A percentile compares a stretch with the other conserved stretches of the same genome.
These are phyloP conservation scores for Pulveroboletus sp. DNA, from an alignment of 768 basidiomycete genomes.

Conservation along the genomic window DNA sequence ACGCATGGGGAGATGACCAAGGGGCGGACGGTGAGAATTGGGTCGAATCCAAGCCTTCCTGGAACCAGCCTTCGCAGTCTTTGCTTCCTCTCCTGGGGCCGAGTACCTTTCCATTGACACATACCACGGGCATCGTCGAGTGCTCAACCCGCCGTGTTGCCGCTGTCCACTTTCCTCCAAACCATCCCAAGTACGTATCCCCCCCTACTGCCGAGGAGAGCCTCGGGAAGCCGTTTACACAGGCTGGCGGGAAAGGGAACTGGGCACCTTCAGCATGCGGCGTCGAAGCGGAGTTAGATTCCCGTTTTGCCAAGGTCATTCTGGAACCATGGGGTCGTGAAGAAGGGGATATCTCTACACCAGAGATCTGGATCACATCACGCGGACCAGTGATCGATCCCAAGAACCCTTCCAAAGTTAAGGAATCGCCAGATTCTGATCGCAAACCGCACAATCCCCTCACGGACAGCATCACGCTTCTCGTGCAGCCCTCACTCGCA, in stretches of 20 bases:
- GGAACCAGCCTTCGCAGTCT: slow-evolving; percentile 20
- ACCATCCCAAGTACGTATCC: slow-evolving; percentile 14
- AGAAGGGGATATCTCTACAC: slow-evolving; percentile 36
- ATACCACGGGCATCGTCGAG: slow-evolving; percentile 64
- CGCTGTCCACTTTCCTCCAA: slow-evolving; percentile 39
- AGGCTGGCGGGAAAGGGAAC: neutral
- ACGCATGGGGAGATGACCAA: slow-evolving; percentile 13
- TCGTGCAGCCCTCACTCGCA: slow-evolving; percentile 45
- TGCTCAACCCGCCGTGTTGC: slow-evolving; percentile 57
- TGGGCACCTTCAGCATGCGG: slow-evolving; percentile 21
- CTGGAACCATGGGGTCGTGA: slow-evolving; percentile 53
- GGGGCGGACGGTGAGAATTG: neutral
- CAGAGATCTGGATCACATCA: slow-evolving; percentile 35
- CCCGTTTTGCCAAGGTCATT: slow-evolving; percentile 45
- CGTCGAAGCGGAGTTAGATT: slow-evolving; percentile 48
- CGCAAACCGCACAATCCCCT: slow-evolving; percentile 45
- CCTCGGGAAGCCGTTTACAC: slow-evolving; percentile 2
- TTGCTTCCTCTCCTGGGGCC: slow-evolving; percentile 50
- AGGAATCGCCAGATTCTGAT: no score
- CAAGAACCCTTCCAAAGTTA: slow-evolving; percentile 9
- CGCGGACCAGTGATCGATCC: slow-evolving; percentile 35
- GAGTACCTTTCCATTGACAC: slow-evolving; percentile 54
- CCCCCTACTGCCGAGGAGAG: neutral
- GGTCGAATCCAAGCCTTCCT: slow-evolving; percentile 14
- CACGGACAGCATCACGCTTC: slow-evolving; percentile 56